A percentile compares a stretch with the other conserved stretches of the same genome.
phyloP scores from a whole-genome alignment of 2,329 filamentous ascomycete species.

The Colletotrichum sp. region DNA sequence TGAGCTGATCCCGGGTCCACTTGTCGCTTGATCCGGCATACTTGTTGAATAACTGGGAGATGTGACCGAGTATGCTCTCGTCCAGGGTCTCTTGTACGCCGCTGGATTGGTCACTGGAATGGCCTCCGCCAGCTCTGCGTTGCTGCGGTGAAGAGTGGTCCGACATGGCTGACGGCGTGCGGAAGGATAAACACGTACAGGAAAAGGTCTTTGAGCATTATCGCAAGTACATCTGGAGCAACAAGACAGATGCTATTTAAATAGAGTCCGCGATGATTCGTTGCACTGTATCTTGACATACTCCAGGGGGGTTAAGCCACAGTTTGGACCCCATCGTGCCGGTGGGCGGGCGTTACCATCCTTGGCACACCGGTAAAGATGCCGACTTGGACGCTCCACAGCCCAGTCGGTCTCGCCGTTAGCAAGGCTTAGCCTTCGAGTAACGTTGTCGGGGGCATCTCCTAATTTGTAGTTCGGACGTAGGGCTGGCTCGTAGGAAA shows the following conservation, averaged over 20 bases:
- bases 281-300: not conserved
- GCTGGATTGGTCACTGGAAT: not conserved
- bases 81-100: conserved; percentile 20
- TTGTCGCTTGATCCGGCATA: conserved; percentile 44
- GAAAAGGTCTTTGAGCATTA: not conserved
- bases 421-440: not conserved
- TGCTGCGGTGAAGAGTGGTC: not conserved
- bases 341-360: not conserved
- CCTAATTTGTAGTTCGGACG: not conserved
- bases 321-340: not conserved
- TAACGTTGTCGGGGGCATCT: not conserved
- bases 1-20: conserved; percentile 50
- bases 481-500: not conserved
- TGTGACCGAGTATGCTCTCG: conserved; percentile 41
- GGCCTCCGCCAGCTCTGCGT: not conserved
- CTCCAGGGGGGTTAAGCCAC: not conserved
- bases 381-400: not conserved
- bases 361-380: not conserved
- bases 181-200: not conserved
- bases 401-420: not conserved
- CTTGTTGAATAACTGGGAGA: conserved; percentile 50
- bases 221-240: not conserved
- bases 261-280: not conserved
- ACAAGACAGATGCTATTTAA: not conserved
- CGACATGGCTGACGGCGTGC: not conserved